Evolutionary conservation across 2,329 filamentous ascomycete genomes (phyloP).

Genomic region (Hysterium pulicare): DNA sequence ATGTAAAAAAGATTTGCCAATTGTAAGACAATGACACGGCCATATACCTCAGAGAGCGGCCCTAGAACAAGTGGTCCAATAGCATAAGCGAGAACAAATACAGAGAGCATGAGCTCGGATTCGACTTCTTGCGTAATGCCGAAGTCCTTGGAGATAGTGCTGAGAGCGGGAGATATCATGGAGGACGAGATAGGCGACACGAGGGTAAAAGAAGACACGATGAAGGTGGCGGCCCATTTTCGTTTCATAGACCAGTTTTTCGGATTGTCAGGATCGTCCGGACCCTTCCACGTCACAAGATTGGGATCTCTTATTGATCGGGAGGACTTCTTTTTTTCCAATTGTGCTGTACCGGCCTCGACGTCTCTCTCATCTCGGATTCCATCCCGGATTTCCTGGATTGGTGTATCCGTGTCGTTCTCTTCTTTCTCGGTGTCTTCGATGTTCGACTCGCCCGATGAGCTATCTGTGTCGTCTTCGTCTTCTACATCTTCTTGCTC

Average conservation of each 20-base stretch:
- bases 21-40: constrained; percentile 36
- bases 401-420: constrained; percentile 8
- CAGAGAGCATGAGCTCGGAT: constrained; percentile 30
- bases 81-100: constrained; percentile 37
- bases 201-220: constrained; percentile 41
- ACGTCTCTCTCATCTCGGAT: constrained; percentile 30
- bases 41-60: constrained; percentile 36
- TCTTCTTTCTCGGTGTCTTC: constrained; percentile 14
- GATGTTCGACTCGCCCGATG: constrained; percentile 9
- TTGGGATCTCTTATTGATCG: constrained; percentile 28
- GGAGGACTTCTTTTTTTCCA: constrained; percentile 26
- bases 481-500: too few relatives aligned
- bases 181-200: constrained; percentile 38
- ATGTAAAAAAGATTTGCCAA: constrained; percentile 38
- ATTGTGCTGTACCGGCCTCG: constrained; percentile 15
- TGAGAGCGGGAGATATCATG: constrained; percentile 36
- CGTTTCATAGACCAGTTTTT: constrained; percentile 45
- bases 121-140: constrained; percentile 27
- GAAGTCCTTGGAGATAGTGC: constrained; percentile 28
- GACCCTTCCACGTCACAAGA: constrained; percentile 44
- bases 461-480: constrained; percentile 11
- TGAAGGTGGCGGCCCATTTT: constrained; percentile 46
- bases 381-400: constrained; percentile 26
- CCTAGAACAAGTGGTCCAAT: constrained; percentile 36
- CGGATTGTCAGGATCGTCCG: constrained; percentile 45